Evolutionary conservation across 805 yeast species (phyloP), one percentile per base, ranked within the genome.

Genomic region (Cephaloascus fragrans): DNA sequence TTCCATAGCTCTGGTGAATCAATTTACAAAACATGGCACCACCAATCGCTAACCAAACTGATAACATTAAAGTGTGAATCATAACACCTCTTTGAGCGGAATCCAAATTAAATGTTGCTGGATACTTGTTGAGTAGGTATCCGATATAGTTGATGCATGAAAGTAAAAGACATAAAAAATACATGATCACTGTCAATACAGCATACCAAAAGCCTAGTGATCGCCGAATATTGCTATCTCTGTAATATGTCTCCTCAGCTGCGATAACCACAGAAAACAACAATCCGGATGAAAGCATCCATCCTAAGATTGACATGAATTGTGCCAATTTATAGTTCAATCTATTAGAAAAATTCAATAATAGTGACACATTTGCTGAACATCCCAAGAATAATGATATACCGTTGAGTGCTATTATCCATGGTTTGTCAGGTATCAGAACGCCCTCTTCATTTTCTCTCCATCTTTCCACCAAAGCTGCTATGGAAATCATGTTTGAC

Each of bases 161-260:
- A 14, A 78, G 53, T 1, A 65, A 16, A 3, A 79, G 67, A 46
- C 89, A 81, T 4, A 61, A 35, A 42, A 75, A 70, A 55, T 88
- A 86, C 19, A 84, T 57, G 1, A 68, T 60, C 3, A 76, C 68
- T 0, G 95, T 83, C 43, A 81, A 59, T 0, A 75, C 73, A 0
- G 87, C 95, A 55, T 70, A 81, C 88, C 89, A 87, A 53, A 73
- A 87, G 2, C 94, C 95, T 45, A 75, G 80, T 0, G 85, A 62
- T 12, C 64, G 57, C 4, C 32, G 18, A 39, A 47, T 52, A 45
- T 31, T 50, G 52, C 34, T 44, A 1, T 49, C 51, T 33, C 51
- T 34, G 36, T 61, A 55, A 38, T 60, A 59, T 3, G 40, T 39
- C n/a, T 42, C 42, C 35, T 64, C 53, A 6, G 72, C 55, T 3